Percentiles rank a stretch among this genome's conserved stretches.
Conservation (phyloP, 73 alveolate species). For the Tetrahymena thermophila region DNA sequence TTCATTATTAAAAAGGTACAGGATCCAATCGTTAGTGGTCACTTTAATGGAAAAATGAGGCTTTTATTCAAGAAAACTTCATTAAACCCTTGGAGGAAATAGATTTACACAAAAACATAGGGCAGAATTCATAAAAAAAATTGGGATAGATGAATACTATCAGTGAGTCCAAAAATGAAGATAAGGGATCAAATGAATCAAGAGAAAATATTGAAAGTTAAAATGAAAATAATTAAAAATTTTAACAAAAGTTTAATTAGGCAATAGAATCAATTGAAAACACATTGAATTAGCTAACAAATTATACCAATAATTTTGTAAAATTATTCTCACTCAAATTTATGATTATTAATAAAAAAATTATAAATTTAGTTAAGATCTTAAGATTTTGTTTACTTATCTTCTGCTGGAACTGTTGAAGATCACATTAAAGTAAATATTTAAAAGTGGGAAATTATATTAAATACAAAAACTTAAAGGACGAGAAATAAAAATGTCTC, state of each 20-base stretch:
- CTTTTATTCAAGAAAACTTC: background rate
- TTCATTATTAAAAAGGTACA: background rate
- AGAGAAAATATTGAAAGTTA: background rate
- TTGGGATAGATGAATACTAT: background rate
- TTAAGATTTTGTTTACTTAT: background rate
- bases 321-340: background rate
- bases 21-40: background rate
- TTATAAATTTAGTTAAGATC: background rate
- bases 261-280: background rate
- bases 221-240: no score
- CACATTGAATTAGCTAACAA: background rate
- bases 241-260: no score
- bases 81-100: background rate
- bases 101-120: background rate
- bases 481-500: background rate
- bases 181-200: background rate
- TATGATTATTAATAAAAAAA: background rate
- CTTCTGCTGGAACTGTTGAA: background rate
- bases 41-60: background rate
- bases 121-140: background rate
- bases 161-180: background rate
- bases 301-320: background rate
- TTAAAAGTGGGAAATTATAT: background rate
- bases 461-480: background rate
- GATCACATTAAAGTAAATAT: background rate